A percentile compares a stretch with the other conserved stretches of the same genome.
These are phyloP conservation scores for Stagonosporopsis vannaccii DNA, from an alignment of 2,329 filamentous ascomycete species.

Conservation along the genomic window DNA sequence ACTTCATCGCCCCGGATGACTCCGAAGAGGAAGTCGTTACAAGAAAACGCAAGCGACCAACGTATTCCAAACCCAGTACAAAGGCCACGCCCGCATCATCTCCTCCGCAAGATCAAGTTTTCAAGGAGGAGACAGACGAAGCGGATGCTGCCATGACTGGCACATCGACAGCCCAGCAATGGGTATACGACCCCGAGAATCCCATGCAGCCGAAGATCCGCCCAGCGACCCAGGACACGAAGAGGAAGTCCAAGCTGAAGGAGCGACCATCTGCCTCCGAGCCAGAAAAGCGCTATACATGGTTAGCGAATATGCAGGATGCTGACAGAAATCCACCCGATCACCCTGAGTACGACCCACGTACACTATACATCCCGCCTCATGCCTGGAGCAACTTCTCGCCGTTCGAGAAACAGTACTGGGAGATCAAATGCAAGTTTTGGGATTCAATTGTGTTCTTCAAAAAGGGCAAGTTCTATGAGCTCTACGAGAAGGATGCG, in stretches of 20 bases:
- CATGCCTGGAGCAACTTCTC: constrained; percentile 83
- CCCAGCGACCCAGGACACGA: constrained; percentile 40
- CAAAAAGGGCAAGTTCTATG: constrained; percentile 99
- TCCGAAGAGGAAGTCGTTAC: constrained; percentile 69
- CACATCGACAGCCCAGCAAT: constrained; percentile 79
- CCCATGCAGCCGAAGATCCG: constrained; percentile 60
- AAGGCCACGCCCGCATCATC: constrained; percentile 58
- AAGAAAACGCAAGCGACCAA: constrained; percentile 73
- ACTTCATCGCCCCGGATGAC: constrained; percentile 88
- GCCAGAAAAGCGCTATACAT: constrained; percentile 85
- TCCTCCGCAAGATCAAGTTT: constrained; percentile 45
- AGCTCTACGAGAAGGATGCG: constrained; percentile 97
- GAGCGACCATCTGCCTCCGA: constrained; percentile 80
- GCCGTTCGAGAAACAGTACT: constrained; percentile 97
- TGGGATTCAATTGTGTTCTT: constrained; percentile 99
- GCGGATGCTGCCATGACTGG: constrained; percentile 63
- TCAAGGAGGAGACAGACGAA: constrained; percentile 59
- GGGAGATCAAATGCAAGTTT: constrained; percentile 98
- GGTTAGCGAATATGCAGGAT: constrained; percentile 86
- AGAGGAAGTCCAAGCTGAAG: constrained; percentile 49
- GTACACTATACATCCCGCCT: constrained; percentile 89
- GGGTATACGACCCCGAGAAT: constrained; percentile 75
- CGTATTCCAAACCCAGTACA: constrained; percentile 68
- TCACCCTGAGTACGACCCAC: constrained; percentile 88
- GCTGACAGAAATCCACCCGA: constrained; percentile 79